Evolutionary conservation across 1,284 basidiomycete species (phyloP).

Genomic region (Puccinia polysora): DNA sequence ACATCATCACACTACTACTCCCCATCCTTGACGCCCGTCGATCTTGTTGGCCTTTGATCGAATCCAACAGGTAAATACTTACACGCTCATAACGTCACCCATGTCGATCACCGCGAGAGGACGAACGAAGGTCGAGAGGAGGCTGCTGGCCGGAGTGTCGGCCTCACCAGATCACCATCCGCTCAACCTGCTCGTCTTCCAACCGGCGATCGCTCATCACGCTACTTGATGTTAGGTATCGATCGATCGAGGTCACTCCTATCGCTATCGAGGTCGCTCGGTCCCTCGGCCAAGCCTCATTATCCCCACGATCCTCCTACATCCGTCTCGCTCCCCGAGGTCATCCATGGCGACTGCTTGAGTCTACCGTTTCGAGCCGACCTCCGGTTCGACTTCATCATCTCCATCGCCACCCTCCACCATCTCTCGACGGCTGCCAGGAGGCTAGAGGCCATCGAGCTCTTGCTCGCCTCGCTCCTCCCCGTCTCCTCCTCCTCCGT

Average conservation of each 20-base stretch:
- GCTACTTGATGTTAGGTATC: conserved; percentile 35
- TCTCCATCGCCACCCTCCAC: conserved; percentile 92
- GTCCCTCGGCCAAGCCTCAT: no score
- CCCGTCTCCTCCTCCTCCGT: not conserved
- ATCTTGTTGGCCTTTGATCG: not conserved
- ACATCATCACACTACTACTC: not conserved
- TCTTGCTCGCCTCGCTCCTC: conserved; percentile 46
- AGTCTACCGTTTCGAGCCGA: conserved; percentile 17
- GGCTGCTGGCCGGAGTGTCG: no score
- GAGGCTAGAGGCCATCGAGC: conserved; percentile 65
- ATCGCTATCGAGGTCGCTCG: no score
- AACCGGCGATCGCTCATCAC: no score
- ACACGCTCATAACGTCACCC: conserved; percentile 39
- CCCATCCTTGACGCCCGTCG: not conserved
- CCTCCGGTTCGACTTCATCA: conserved; percentile 65
- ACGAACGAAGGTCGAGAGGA: not conserved
- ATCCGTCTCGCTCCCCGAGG: conserved; percentile 34
- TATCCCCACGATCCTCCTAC: no score
- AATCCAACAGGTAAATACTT: conserved; percentile 44
- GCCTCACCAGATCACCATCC: not conserved
- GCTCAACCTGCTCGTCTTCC: not conserved
- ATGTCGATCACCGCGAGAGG: not conserved
- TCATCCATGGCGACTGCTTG: conserved; percentile 34
- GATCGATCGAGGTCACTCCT: conserved; percentile 33
- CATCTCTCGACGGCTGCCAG: conserved; percentile 76